A percentile compares a stretch with the other conserved stretches of the same genome.
phyloP scores from a whole-genome alignment of 305 asterid genomes.

The Fraxinus xanthoxyloides region DNA sequence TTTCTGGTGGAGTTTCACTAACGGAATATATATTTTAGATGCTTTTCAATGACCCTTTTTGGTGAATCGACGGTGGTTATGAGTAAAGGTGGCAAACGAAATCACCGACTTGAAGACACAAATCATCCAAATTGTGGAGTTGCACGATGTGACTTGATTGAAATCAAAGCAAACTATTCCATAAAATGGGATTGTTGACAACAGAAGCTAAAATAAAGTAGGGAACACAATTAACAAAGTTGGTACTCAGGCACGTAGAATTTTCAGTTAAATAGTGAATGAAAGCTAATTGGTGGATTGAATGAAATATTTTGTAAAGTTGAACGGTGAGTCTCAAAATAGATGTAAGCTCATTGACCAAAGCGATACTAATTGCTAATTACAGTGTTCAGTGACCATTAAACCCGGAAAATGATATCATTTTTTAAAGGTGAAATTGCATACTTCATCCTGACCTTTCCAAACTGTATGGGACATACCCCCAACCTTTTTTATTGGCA shows the following conservation, averaged over 20 bases:
- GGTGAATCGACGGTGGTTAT: no score
- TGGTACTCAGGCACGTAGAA: not conserved
- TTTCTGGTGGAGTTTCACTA: no score
- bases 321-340: not conserved
- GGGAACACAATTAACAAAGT: not conserved
- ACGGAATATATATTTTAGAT: no score
- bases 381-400: not conserved
- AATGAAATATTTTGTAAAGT: not conserved
- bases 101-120: no score
- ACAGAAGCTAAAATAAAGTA: no score
- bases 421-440: not conserved
- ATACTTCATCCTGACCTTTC: not conserved
- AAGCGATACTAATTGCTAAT: no score
- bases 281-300: not conserved
- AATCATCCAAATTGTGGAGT: no score
- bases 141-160: no score
- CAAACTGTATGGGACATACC: not conserved
- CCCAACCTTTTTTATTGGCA: not conserved
- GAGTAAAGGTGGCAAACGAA: no score
- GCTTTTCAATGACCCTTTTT: no score
- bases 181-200: no score
- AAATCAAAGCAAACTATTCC: no score
- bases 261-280: not conserved
- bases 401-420: not conserved
- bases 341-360: not conserved